A percentile compares a stretch with the other conserved stretches of the same genome.
Conservation (phyloP, 257 asterid genomes). For the Rubia yunnanensis region DNA sequence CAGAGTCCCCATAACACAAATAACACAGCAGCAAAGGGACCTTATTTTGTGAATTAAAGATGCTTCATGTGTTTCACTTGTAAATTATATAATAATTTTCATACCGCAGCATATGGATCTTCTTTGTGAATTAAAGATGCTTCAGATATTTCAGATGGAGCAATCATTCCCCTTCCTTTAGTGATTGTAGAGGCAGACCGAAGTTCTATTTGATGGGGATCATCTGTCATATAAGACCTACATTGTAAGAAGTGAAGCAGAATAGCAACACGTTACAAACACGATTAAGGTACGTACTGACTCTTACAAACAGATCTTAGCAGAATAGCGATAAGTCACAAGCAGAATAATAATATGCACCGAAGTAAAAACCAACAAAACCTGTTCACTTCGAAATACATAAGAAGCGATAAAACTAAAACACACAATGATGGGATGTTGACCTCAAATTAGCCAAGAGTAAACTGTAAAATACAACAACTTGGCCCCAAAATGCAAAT, state of each 20-base stretch:
- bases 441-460: neutral
- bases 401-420: neutral
- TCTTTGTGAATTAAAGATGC: constrained; percentile 75
- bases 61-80: neutral
- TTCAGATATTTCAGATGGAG: constrained; percentile 42
- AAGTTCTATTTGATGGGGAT: constrained; percentile 35
- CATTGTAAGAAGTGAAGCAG: constrained; percentile 41
- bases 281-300: neutral
- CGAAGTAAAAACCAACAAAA: neutral
- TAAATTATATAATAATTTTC: neutral
- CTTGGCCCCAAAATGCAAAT: neutral
- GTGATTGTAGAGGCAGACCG: constrained; percentile 35
- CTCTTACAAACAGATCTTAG: neutral
- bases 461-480: neutral
- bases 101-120: constrained; percentile 92
- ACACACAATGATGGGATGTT: too few species aligned
- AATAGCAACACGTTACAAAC: constrained; percentile 23
- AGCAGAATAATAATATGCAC: neutral
- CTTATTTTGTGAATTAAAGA: neutral
- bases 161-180: constrained; percentile 79
- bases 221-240: constrained; percentile 85
- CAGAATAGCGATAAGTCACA: neutral
- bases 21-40: neutral
- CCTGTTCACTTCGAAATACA: neutral
- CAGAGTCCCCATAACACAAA: neutral